Percentiles rank a stretch among this genome's conserved stretches.
Conservation (phyloP, 306 rosid genomes). For the Canavalia ensiformis region DNA sequence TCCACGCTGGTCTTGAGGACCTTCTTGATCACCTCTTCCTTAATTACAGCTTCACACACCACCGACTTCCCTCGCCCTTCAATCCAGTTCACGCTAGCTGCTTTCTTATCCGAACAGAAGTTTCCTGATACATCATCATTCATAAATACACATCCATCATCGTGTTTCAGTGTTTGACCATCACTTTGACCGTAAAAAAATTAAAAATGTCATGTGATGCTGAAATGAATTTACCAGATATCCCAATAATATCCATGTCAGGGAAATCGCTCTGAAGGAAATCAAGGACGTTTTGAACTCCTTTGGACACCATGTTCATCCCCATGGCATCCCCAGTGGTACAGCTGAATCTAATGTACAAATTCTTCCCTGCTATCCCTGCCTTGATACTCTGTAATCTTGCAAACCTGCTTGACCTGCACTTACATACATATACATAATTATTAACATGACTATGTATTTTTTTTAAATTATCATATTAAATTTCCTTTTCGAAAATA, state of each 20-base stretch:
- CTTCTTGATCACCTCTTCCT: constrained; percentile 79
- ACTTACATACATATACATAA: neutral
- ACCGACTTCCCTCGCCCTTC: constrained; percentile 94
- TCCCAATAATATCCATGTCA: constrained; percentile 94
- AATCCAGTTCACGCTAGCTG: constrained; percentile 92
- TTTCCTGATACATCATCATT: constrained; percentile 52
- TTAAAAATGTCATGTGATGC: too few relatives aligned
- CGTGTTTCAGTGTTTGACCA: too few relatives aligned
- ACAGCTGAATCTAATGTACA: constrained; percentile 79
- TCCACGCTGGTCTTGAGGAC: constrained; percentile 84
- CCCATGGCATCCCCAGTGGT: constrained; percentile 98
- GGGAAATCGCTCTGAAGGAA: constrained; percentile 76
- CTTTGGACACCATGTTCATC: constrained; percentile 97
- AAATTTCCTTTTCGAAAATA: too few relatives aligned
- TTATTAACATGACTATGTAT: too few relatives aligned
- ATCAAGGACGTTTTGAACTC: constrained; percentile 83
- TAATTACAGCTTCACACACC: constrained; percentile 85
- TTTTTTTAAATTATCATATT: too few relatives aligned
- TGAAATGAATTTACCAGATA: constrained; percentile 59
- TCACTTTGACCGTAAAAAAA: neutral
- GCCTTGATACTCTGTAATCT: constrained; percentile 69
- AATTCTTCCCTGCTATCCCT: constrained; percentile 78
- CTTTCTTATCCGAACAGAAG: constrained; percentile 94
- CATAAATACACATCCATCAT: neutral
- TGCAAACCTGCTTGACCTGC: constrained; percentile 88